Base-by-base conservation (phyloP, 2,329 filamentous ascomycete species). In the Stemphylium vesicarium region DNA sequence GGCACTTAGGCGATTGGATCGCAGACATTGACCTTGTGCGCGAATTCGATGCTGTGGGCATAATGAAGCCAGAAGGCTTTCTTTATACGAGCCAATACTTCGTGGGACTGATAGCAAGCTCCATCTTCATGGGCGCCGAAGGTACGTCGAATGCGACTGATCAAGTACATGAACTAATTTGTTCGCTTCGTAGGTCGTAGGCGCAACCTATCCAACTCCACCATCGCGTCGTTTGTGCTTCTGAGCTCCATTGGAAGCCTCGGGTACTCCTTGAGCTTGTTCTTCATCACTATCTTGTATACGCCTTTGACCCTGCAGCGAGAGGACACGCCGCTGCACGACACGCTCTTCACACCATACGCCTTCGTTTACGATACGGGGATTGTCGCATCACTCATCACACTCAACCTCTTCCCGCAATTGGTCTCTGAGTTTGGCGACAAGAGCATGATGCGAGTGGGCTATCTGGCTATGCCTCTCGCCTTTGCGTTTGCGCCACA, bases 81-180 rank as follows among this genome's bases (percentile, higher is more conserved):
- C 85, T 85, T 80, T 88, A 86, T 82, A 84, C 82, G 6, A 84
- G 84, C 57, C 85, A 88, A 72, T 77, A 84, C 38, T 83, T 85
- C 53, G 75, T 84, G 11, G 81, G 79, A 24, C 77, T 81, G 11
- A 74, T 83, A 26, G 79, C 83, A 1, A 86, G 82, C 78, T 83
- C 81, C 49, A 73, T 84, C 39, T 81, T 87, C 55, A 75, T 88
- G 26, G 82, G 84, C 2, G 77, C 86, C 35, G 83, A 87, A 71
- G 85, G 86, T 63, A 60, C 46, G 58, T 33, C 11, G 7, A 16
- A 22, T 7, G 18, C 20, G 2, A 36, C 32, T 18, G 35, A 22
- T 12, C 9, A 24, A 24, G 15, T 6, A 7, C 13, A 12, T n/a
- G 12, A n/a, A 10, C 37, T 38, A 18, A 53, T 49, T 62, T 36